A percentile compares a stretch with the other conserved stretches of the same genome.
These are phyloP conservation scores for Bonia amplexicaulis DNA, from an alignment of 176 grass and related monocot species.

Conservation along the genomic window DNA sequence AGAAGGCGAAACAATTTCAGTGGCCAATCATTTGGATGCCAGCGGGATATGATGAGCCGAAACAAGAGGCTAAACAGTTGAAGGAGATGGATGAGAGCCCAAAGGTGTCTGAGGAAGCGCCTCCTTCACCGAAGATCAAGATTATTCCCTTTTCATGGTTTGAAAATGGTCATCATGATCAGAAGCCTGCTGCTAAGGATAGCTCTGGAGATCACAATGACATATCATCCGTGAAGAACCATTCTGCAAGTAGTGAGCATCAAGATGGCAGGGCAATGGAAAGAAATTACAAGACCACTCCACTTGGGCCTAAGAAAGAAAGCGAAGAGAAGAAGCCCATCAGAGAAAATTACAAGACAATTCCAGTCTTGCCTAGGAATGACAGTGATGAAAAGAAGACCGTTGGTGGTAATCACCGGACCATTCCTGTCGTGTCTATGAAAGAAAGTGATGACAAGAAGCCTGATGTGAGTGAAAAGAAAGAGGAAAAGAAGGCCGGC, in stretches of 20 bases:
- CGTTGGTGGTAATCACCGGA: slow-evolving; percentile 15
- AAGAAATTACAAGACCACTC: slow-evolving; percentile 21
- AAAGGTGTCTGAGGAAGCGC: slow-evolving; percentile 31
- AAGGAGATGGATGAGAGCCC: slow-evolving; percentile 28
- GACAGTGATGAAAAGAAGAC: slow-evolving; percentile 37
- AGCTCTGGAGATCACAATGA: slow-evolving; percentile 11
- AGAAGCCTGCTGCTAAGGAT: slow-evolving; percentile 21
- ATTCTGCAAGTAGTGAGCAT: neutral
- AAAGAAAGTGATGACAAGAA: slow-evolving; percentile 40
- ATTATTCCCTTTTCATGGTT: slow-evolving; percentile 74
- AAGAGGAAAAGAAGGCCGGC: slow-evolving; percentile 22
- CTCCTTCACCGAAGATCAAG: slow-evolving; percentile 50
- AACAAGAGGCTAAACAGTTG: slow-evolving; percentile 31
- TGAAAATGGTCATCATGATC: slow-evolving; percentile 32
- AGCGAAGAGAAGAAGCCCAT: neutral
- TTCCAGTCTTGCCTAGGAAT: slow-evolving; percentile 28
- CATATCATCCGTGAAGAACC: neutral
- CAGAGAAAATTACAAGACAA: slow-evolving; percentile 32
- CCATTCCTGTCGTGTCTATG: slow-evolving; percentile 40
- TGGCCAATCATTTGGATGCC: slow-evolving; percentile 84
- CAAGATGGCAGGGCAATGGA: slow-evolving; percentile 8
- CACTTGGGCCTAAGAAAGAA: slow-evolving; percentile 8
- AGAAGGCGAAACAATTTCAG: slow-evolving; percentile 22
- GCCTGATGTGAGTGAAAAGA: slow-evolving; percentile 10
- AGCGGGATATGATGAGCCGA: slow-evolving; percentile 26